phyloP scores from a whole-genome alignment of 2,329 filamentous ascomycete genomes.

The Lanzia echinophila region DNA sequence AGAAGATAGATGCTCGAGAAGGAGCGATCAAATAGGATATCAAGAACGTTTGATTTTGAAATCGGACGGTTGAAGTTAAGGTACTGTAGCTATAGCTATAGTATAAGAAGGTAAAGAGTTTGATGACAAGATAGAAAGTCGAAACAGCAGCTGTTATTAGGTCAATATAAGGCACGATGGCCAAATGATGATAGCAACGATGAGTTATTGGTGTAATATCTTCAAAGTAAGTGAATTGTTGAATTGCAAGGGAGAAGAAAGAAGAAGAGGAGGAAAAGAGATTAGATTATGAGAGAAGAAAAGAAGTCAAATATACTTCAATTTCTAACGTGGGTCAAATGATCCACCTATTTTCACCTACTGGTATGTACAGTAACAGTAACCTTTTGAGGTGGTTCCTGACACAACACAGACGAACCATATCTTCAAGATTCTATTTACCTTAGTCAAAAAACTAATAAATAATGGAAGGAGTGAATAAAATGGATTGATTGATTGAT shows the following conservation, averaged over 20 bases:
- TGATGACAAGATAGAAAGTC: no score
- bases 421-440: no score
- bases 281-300: neutral
- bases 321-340: slow-evolving; percentile 1
- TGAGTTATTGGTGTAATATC: slow-evolving; percentile 2
- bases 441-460: no score
- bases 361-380: neutral
- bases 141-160: neutral
- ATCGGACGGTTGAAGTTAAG: no score
- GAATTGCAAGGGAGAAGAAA: neutral
- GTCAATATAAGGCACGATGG: slow-evolving; percentile 2
- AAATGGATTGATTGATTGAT: no score
- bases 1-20: neutral
- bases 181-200: slow-evolving; percentile 6
- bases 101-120: no score
- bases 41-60: neutral
- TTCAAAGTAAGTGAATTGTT: neutral
- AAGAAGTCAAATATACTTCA: slow-evolving; percentile 5
- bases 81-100: no score
- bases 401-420: no score
- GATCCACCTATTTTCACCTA: neutral
- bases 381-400: no score
- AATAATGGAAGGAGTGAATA: no score
- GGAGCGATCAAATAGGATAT: neutral
- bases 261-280: neutral